Evolutionary conservation across 108 stramenopile genomes (phyloP).

Genomic region (Nitzschia sp.): DNA sequence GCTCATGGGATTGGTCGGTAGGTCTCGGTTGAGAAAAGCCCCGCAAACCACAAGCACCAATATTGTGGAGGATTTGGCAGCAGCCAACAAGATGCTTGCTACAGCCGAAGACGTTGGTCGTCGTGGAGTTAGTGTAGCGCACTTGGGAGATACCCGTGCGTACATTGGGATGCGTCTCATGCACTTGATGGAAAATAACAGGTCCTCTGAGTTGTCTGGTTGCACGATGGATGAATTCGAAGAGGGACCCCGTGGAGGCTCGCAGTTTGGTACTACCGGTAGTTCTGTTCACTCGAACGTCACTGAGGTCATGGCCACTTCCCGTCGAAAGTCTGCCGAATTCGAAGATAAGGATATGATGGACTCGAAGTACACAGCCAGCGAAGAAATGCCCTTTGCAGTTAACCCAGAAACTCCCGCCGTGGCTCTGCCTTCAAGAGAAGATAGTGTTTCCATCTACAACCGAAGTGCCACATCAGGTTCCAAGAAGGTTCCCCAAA

Average conservation of each 20-base stretch:
- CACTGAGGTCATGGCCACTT: constrained; percentile 43
- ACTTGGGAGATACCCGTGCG: constrained; percentile 80
- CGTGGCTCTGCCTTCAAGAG: constrained; percentile 36
- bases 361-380: constrained; percentile 57
- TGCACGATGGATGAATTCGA: constrained; percentile 78
- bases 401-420: constrained; percentile 50
- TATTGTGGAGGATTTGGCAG: constrained; percentile 57
- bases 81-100: constrained; percentile 67
- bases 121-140: constrained; percentile 82
- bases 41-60: constrained; percentile 19
- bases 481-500: constrained; percentile 1
- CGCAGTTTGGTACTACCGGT: constrained; percentile 4
- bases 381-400: constrained; percentile 84
- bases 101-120: constrained; percentile 87
- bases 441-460: constrained; percentile 22
- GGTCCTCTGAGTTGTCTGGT: constrained; percentile 51
- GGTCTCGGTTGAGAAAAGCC: constrained; percentile 31
- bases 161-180: constrained; percentile 77
- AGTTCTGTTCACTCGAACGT: constrained; percentile 47
- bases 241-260: constrained; percentile 44
- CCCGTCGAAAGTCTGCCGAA: constrained; percentile 33
- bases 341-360: constrained; percentile 43
- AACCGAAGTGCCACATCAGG: constrained; percentile 29
- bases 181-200: constrained; percentile 41
- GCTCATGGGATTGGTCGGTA: constrained; percentile 63